Base-by-base conservation (phyloP, 2,329 filamentous ascomycete species). In the Colletotrichum musicola region DNA sequence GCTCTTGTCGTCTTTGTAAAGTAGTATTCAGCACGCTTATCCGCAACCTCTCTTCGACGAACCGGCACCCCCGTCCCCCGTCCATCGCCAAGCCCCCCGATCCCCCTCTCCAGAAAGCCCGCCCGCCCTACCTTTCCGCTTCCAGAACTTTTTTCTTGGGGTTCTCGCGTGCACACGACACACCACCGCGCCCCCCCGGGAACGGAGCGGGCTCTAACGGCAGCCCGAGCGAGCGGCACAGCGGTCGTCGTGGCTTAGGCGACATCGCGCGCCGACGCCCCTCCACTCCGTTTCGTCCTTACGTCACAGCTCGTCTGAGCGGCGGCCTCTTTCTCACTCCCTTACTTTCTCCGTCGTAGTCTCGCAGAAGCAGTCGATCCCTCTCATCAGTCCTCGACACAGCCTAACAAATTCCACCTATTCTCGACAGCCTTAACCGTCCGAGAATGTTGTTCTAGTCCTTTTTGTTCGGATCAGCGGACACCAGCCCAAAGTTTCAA, bases 211-310 rank as follows among this genome's bases (percentile, higher is more conserved):
- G 53, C 22, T 53, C 46, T 57, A 42, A 63, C 61, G 51, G 61
- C 49, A 49, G 18, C 27, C 60, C 60, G 60, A 55, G 9, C 9
- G 13, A 22, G 12, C 0, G 9, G 13, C 20, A 42, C 40, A n/a
- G 38, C 40, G 5, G 13, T 42, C 13, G 40, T 14, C 40, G 4
- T 14, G 40, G 13, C 40, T 42, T 42, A n/a, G 40, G 10, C 4
- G 10, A 2, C 40, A 42, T n/a, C 40, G 40, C 40, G 10, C 13
- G 40, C 40, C 46, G 20, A 9, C 46, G 10, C 6, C 18, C 46
- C 56, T 10, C 62, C 62, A 55, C 54, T 62, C 65, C 65, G 55
- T 60, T 62, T 67, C 35, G 38, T 30, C 35, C 40, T 22, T 62
- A 58, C 55, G 55, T 58, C 54, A 56, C 54, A 25, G 6, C 54